phyloP scores from a whole-genome alignment of 2,329 filamentous ascomycete species.

The Rhinocladiella similis region DNA sequence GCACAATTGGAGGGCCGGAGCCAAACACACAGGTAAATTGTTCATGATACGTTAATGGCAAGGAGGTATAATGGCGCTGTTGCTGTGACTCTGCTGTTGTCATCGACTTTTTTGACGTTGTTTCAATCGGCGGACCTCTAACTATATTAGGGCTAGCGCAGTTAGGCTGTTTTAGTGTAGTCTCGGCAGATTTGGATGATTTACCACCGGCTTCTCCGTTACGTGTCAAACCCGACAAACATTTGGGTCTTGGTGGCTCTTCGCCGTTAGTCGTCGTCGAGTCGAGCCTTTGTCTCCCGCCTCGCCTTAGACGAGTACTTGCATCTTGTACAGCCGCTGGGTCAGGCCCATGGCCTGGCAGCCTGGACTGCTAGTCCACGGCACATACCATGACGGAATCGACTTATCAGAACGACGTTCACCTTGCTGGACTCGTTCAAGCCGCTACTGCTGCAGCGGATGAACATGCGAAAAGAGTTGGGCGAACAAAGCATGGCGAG shows the following conservation, averaged over 20 bases:
- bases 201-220: neutral
- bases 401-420: constrained; percentile 37
- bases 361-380: constrained; percentile 7
- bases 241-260: neutral
- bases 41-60: neutral
- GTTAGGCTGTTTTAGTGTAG: neutral
- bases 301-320: neutral
- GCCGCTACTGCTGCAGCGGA: constrained; percentile 47
- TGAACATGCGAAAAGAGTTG: constrained; percentile 30
- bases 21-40: neutral
- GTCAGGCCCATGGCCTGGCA: constrained; percentile 9
- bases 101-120: neutral
- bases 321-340: neutral
- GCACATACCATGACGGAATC: constrained; percentile 16
- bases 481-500: constrained; percentile 43
- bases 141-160: neutral
- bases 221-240: constrained; percentile 25
- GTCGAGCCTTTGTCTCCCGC: neutral
- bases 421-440: constrained; percentile 47
- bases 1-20: neutral
- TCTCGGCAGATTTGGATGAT: constrained; percentile 21
- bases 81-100: neutral
- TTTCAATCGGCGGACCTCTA: neutral
- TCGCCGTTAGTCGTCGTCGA: no score
- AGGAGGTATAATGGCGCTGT: neutral